Percentiles rank a stretch among this genome's conserved stretches.
Evolutionary conservation across 1,284 basidiomycete species (phyloP).

Genomic region (Trichosporon ovoides): DNA sequence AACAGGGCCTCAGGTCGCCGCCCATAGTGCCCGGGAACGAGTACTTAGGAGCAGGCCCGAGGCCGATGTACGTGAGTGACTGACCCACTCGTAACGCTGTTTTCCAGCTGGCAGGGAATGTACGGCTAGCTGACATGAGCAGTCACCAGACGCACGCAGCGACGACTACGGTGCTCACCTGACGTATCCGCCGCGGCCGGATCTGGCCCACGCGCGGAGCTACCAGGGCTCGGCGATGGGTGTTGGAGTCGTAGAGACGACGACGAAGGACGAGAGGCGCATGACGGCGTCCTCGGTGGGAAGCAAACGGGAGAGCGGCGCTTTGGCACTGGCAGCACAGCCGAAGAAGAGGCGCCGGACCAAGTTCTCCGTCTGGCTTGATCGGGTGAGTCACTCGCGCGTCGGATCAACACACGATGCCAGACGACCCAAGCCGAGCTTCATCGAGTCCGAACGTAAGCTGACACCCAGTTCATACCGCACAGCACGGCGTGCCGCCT

Average conservation of each 20-base stretch:
- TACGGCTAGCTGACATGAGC: too few species aligned
- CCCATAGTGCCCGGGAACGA: background rate
- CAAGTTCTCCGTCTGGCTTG: conserved; percentile 1
- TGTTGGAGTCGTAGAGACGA: background rate
- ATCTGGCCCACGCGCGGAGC: too few species aligned
- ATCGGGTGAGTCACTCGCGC: too few species aligned
- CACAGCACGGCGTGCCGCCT: conserved; percentile 72
- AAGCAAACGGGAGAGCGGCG: background rate
- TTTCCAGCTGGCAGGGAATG: too few species aligned
- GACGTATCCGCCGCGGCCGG: conserved; percentile 5
- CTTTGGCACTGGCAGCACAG: background rate
- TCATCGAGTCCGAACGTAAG: too few species aligned
- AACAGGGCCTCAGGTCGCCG: background rate
- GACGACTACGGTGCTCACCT: background rate
- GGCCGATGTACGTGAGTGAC: too few species aligned
- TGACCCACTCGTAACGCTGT: too few species aligned
- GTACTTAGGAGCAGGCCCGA: too few species aligned
- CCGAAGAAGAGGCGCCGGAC: background rate
- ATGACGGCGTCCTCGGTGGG: background rate
- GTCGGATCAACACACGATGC: too few species aligned
- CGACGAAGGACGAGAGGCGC: background rate
- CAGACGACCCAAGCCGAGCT: too few species aligned
- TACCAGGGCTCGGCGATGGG: too few species aligned
- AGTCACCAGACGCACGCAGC: background rate
- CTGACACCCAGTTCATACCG: conserved; percentile 62